Conservation (phyloP, 2,329 filamentous ascomycete species). For the Tothia fuscella region DNA sequence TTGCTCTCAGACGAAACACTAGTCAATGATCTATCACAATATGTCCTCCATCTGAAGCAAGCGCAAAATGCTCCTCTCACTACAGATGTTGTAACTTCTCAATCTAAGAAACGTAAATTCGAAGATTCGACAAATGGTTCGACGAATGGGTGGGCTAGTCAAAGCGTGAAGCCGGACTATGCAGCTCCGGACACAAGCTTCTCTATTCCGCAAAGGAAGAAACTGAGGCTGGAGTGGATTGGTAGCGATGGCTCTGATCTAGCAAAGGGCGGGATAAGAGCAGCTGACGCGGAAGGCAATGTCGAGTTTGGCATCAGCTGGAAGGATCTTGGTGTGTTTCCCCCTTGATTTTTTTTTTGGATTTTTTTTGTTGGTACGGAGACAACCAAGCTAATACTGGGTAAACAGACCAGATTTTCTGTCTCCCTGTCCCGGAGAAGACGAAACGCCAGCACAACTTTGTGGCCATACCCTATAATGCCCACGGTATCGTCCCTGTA, state of each 20-base stretch:
- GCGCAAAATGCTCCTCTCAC: slow-evolving; percentile 14
- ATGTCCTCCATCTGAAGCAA: slow-evolving; percentile 3
- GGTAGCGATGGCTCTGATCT: slow-evolving; percentile 20
- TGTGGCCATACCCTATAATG: slow-evolving; percentile 43
- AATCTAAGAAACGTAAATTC: slow-evolving; percentile 27
- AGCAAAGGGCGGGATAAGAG: slow-evolving; percentile 32
- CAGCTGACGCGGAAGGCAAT: slow-evolving; percentile 35
- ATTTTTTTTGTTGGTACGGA: background rate
- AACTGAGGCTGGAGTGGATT: slow-evolving; percentile 48
- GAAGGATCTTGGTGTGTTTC: slow-evolving; percentile 32
- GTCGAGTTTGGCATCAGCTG: slow-evolving; percentile 43
- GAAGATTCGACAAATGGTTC: slow-evolving; percentile 10
- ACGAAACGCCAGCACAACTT: slow-evolving; percentile 52
- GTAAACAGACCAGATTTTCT: slow-evolving; percentile 41
- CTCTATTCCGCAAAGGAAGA: slow-evolving; percentile 50
- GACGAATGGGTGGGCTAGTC: background rate
- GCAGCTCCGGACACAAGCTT: slow-evolving; percentile 41
- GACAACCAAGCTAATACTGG: background rate
- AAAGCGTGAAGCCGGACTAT: background rate
- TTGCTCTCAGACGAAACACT: slow-evolving; percentile 1
- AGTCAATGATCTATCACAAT: background rate
- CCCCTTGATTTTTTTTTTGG: background rate
- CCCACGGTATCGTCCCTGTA: slow-evolving; percentile 34
- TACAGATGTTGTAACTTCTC: slow-evolving; percentile 12
- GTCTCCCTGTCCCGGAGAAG: slow-evolving; percentile 53